A percentile compares a stretch with the other conserved stretches of the same genome.
phyloP scores from a whole-genome alignment of 345 rosid genomes.

The Salix caprea region DNA sequence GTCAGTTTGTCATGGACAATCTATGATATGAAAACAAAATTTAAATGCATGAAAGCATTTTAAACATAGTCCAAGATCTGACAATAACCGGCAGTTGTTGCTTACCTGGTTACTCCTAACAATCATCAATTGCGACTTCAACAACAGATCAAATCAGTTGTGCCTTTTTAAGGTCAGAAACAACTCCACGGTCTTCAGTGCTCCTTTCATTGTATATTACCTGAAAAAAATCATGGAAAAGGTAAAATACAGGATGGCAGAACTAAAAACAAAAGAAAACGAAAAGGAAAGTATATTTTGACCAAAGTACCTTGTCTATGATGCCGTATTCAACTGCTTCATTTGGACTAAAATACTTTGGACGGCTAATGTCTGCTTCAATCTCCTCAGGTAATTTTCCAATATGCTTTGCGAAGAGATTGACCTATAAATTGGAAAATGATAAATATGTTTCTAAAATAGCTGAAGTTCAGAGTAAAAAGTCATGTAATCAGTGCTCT shows the following conservation, averaged over 20 bases:
- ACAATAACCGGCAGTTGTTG: slow-evolving; percentile 5
- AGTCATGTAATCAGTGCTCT: neutral
- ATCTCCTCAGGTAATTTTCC: slow-evolving; percentile 78
- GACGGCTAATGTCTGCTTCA: slow-evolving; percentile 72
- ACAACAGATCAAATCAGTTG: slow-evolving; percentile 35
- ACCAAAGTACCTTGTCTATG: slow-evolving; percentile 63
- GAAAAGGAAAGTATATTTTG: neutral
- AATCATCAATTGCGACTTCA: slow-evolving; percentile 2
- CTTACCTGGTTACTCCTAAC: slow-evolving; percentile 18
- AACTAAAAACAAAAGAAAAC: neutral
- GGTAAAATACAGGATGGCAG: neutral
- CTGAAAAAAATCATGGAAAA: slow-evolving; percentile 32
- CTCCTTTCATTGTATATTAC: slow-evolving; percentile 73
- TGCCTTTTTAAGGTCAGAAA: slow-evolving; percentile 55
- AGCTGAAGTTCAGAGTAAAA: neutral
- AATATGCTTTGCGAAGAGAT: slow-evolving; percentile 60
- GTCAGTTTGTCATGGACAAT: neutral
- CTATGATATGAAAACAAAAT: neutral
- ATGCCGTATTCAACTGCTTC: slow-evolving; percentile 89
- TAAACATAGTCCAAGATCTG: neutral
- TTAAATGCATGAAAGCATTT: neutral
- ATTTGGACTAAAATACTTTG: slow-evolving; percentile 73
- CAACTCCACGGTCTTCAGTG: slow-evolving; percentile 60
- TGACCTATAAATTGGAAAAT: slow-evolving; percentile 39
- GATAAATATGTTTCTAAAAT: neutral